Evolutionary conservation across 116 monocot species (phyloP), one percentile per base, ranked within the genome.

Genomic region (Cymodocea nodosa): DNA sequence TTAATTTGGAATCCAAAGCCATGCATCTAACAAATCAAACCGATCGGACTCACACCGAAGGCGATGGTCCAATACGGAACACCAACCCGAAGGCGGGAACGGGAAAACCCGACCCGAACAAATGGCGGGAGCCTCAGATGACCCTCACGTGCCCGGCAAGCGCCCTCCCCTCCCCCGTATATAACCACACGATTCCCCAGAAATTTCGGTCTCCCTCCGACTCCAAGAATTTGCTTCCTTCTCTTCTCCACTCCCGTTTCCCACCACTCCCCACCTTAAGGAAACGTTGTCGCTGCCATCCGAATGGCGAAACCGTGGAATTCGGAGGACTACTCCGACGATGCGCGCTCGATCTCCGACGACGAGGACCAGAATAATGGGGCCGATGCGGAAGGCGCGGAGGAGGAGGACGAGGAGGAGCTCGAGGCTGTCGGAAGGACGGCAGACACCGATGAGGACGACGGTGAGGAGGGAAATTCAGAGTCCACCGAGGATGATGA

Each of bases 351-450:
- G 51, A 23, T n/a, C 13, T 66, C 70, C 15, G 62, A 70, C 64
- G 64, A 80, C 15, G 87, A 84, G 30, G 80, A 76, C 49, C 69
- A 63, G 66, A 62, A 22, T 75, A 50, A 52, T 9, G 82, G 17
- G 30, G 76, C n/a, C 17, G 78, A 54, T 25, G 72, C 40, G 15
- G 68, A 63, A 18, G 64, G 19, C 24, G 51, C 16, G 64, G 76
- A 77, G 35, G 83, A 82, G 50, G 94, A 86, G 64, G 92, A 92
- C 60, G 90, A 85, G 62, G 93, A 87, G 62, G 87, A 90, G 69
- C 74, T 84, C 66, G 84, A 87, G 74, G 84, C 74, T 23, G 87
- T 84, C 23, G 78, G 79, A 23, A 69, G 79, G 69, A 55, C 76
- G 15, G 79, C 71, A 5, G 63, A 69, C 44, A 69, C 83, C 51